These are phyloP conservation scores for Colletotrichum ledebouriae DNA, from an alignment of 2,329 filamentous ascomycete genomes.

Conservation along the genomic window DNA sequence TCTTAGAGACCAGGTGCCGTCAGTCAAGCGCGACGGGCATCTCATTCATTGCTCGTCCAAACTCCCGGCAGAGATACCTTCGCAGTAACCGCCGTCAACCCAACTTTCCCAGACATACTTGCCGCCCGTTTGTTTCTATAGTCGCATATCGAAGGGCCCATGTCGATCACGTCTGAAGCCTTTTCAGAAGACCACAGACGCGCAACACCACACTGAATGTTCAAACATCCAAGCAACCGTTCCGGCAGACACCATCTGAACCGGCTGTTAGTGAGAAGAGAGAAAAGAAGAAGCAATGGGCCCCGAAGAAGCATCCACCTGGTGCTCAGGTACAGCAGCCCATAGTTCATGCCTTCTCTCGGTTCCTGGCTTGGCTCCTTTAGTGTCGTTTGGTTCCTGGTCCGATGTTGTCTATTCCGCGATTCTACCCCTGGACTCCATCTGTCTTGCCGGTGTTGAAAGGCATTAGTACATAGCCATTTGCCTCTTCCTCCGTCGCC, in stretches of 20 bases:
- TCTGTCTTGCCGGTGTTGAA: slow-evolving; percentile 10
- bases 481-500: background rate
- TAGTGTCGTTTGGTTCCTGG: slow-evolving; percentile 31
- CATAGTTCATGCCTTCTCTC: background rate
- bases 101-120: slow-evolving; percentile 11
- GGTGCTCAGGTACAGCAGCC: slow-evolving; percentile 6
- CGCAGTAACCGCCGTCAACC: slow-evolving; percentile 34
- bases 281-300: background rate
- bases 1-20: background rate
- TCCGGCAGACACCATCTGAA: slow-evolving; percentile 2
- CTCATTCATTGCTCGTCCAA: slow-evolving; percentile 21
- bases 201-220: slow-evolving; percentile 11
- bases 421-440: background rate
- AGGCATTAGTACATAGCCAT: slow-evolving; percentile 14
- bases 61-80: slow-evolving; percentile 15
- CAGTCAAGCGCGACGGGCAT: background rate
- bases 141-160: slow-evolving; percentile 6
- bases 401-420: slow-evolving; percentile 28
- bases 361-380: slow-evolving; percentile 16
- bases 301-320: background rate
- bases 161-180: slow-evolving; percentile 12
- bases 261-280: background rate
- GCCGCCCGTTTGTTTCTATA: slow-evolving; percentile 24
- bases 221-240: slow-evolving; percentile 10
- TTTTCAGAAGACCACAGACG: slow-evolving; percentile 13